Percentiles rank a stretch among this genome's conserved stretches.
Evolutionary conservation across 305 asterid genomes (phyloP).

Genomic region (Solanum hybrid): DNA sequence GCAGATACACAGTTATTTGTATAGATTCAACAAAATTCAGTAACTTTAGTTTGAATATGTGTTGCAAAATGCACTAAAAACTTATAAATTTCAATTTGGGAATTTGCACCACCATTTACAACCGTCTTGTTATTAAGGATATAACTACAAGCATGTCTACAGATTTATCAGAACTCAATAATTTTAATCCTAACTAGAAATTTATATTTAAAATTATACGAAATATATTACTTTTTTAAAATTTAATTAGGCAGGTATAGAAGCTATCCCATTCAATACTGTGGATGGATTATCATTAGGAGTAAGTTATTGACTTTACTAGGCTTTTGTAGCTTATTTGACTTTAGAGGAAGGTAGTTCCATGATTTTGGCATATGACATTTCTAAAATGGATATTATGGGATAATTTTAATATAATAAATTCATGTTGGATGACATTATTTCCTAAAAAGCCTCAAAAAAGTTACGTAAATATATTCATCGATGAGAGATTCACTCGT

Average conservation of each 20-base stretch:
- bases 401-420: neutral
- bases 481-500: neutral
- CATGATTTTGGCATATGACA: neutral
- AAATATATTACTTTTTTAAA: neutral
- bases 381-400: neutral
- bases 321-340: neutral
- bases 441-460: neutral
- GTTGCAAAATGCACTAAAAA: neutral
- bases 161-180: neutral
- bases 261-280: neutral
- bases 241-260: neutral
- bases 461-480: too few species aligned
- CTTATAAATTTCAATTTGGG: neutral
- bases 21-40: neutral
- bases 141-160: neutral
- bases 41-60: neutral
- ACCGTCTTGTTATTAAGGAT: neutral
- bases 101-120: neutral
- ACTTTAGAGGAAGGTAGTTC: neutral
- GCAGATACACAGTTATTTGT: neutral
- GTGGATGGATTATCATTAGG: neutral
- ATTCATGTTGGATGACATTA: neutral
- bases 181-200: neutral
- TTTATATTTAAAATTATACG: neutral
- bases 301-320: neutral